A percentile compares a stretch with the other conserved stretches of the same genome.
Conservation (phyloP, 2,329 filamentous ascomycete species). For the Beauveria caledonica region DNA sequence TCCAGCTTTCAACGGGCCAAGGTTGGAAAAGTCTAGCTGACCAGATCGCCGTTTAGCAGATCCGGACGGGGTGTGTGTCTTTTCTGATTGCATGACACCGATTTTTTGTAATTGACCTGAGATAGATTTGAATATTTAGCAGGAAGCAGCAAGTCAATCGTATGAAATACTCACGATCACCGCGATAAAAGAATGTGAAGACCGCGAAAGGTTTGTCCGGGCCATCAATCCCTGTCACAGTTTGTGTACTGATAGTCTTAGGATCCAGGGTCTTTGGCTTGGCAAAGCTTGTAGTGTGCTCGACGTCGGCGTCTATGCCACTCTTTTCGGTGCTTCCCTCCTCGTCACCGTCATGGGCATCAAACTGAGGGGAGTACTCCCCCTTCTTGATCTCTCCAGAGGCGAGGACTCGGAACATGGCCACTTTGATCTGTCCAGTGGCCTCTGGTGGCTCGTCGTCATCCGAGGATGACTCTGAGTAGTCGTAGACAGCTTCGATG, state of each 20-base stretch:
- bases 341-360: slow-evolving; percentile 92
- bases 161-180: slow-evolving; percentile 64
- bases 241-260: slow-evolving; percentile 96
- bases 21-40: slow-evolving; percentile 74
- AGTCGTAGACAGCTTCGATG: slow-evolving; percentile 58
- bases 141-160: neutral
- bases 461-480: slow-evolving; percentile 66
- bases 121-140: slow-evolving; percentile 8
- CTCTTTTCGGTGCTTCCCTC: slow-evolving; percentile 49
- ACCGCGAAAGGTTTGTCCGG: slow-evolving; percentile 93
- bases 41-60: slow-evolving; percentile 71
- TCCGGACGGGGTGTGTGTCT: slow-evolving; percentile 53
- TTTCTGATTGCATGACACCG: slow-evolving; percentile 69
- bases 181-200: slow-evolving; percentile 96
- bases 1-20: slow-evolving; percentile 76
- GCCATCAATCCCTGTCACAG: slow-evolving; percentile 95
- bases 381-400: slow-evolving; percentile 97
- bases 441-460: slow-evolving; percentile 88
- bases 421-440: slow-evolving; percentile 95
- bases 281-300: slow-evolving; percentile 96
- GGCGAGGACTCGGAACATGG: slow-evolving; percentile 88
- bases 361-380: slow-evolving; percentile 96
- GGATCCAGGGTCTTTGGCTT: slow-evolving; percentile 94
- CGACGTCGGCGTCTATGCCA: slow-evolving; percentile 70
- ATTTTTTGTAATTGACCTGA: slow-evolving; percentile 92